Percentiles rank a stretch among this genome's conserved stretches.
These are phyloP conservation scores for Phytophthora vignae DNA, from an alignment of 352 stramenopile species.

Conservation along the genomic window DNA sequence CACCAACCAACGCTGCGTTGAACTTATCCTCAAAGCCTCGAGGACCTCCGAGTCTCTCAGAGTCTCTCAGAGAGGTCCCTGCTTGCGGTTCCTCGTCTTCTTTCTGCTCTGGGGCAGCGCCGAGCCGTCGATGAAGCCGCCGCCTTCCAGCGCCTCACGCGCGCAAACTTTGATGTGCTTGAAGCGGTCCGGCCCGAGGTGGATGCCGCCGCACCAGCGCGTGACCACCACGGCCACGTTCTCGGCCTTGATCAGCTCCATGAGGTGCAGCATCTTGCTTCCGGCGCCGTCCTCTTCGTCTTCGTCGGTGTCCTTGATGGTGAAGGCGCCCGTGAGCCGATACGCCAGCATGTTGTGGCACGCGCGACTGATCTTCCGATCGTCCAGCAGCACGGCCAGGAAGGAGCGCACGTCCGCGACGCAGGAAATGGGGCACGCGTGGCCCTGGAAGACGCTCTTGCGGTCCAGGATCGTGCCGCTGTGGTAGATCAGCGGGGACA, in stretches of 20 bases:
- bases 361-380: slow-evolving; percentile 74
- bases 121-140: slow-evolving; percentile 1
- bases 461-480: slow-evolving; percentile 65
- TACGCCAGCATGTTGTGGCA: slow-evolving; percentile 78
- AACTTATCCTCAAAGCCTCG: background rate
- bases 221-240: slow-evolving; percentile 82
- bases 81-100: slow-evolving; percentile 49
- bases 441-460: slow-evolving; percentile 68
- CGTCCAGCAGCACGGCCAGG: slow-evolving; percentile 65
- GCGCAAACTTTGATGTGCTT: slow-evolving; percentile 74
- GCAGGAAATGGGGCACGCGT: slow-evolving; percentile 1
- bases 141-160: slow-evolving; percentile 56
- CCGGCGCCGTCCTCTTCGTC: slow-evolving; percentile 76
- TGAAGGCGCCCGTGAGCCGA: slow-evolving; percentile 62
- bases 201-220: slow-evolving; percentile 74
- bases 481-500: slow-evolving; percentile 41
- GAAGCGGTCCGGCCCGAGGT: slow-evolving; percentile 68
- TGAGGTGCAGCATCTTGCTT: slow-evolving; percentile 73
- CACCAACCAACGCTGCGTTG: background rate
- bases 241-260: slow-evolving; percentile 73
- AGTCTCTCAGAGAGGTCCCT: background rate
- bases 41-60: background rate
- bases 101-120: slow-evolving; percentile 34
- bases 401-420: slow-evolving; percentile 73
- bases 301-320: slow-evolving; percentile 81